These are phyloP conservation scores for Blastomyces gilchristii DNA, from an alignment of 2,329 filamentous ascomycete genomes.

Conservation along the genomic window DNA sequence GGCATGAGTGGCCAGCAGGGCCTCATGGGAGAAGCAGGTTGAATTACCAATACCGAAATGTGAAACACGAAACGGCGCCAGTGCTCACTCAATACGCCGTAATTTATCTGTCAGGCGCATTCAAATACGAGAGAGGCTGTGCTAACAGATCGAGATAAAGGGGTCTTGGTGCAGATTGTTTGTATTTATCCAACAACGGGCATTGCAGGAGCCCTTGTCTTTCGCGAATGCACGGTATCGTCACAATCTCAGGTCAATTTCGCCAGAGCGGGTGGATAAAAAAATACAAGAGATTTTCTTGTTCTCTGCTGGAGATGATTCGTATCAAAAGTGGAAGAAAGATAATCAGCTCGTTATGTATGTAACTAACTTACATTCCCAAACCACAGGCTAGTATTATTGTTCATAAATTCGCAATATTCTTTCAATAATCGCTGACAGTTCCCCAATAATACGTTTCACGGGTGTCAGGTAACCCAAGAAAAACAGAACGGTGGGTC, in stretches of 20 bases:
- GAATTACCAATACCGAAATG: background rate
- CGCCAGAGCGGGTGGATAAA: too few species aligned
- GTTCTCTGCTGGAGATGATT: background rate
- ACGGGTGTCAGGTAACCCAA: too few species aligned
- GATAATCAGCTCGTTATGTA: background rate
- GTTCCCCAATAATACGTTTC: background rate
- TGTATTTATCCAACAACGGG: background rate
- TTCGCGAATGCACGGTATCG: background rate
- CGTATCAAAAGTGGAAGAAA: background rate
- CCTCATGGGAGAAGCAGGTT: background rate
- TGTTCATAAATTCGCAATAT: background rate
- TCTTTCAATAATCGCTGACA: background rate
- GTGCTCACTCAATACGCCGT: background rate
- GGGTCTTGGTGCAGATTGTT: background rate
- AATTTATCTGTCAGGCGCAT: background rate
- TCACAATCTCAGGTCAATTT: background rate
- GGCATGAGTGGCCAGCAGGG: background rate
- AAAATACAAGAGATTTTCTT: background rate
- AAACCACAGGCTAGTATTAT: background rate
- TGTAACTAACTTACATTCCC: too few species aligned
- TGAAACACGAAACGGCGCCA: background rate
- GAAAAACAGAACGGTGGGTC: background rate
- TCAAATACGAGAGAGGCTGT: background rate
- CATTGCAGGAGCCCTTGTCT: background rate
- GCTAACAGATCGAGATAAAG: slow-evolving; percentile 2